Evolutionary conservation across 345 rosid genomes (phyloP), one percentile per base, ranked within the genome.

Genomic region (Schrenkiella parvula): DNA sequence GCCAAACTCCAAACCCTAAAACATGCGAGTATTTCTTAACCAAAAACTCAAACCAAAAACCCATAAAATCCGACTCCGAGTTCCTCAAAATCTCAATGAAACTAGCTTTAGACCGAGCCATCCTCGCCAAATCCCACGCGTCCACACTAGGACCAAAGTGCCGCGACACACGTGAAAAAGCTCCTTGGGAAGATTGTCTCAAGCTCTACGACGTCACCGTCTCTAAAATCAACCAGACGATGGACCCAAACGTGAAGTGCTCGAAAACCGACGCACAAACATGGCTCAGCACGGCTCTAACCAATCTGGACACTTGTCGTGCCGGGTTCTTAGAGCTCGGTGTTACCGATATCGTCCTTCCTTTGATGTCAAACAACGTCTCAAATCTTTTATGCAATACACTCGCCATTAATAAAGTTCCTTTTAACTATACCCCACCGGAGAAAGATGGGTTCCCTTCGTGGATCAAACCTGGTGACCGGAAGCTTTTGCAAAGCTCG

Each of bases 261-360:
- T 82, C 88, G 55, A 76, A 83, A 44, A 78, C 73, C 38, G 99
- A 91, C 31, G 54, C 83, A 0, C 96, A 91, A 53, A 91, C 99
- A 18, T 95, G 99, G 97, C 91, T 95, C 56, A 91, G 99, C 76
- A 69, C 93, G 0, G 96, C 99, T 35, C 80, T 95, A n/a, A 95
- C 95, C 52, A 88, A 87, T 73, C 82, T 95, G 5, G 95, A 88
- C 63, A 95, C 97, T 0, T 91, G 99, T 66, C 72, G 76, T 21
- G 50, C 80, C 1, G 97, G 99, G 55, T 91, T 89, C 43, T 10
- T 48, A 15, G 99, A 95, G 52, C 83, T 95, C 0, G 95, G 96
- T 3, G 88, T 89, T 7, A 38, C 84, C 0, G 86, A 85, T 60
- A 44, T 66, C 15, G 17, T 85, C 52, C 70, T 84, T 3, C 96